A percentile compares a stretch with the other conserved stretches of the same genome.
Conservation (phyloP, 768 basidiomycete genomes). For the Artomyces pyxidatus region DNA sequence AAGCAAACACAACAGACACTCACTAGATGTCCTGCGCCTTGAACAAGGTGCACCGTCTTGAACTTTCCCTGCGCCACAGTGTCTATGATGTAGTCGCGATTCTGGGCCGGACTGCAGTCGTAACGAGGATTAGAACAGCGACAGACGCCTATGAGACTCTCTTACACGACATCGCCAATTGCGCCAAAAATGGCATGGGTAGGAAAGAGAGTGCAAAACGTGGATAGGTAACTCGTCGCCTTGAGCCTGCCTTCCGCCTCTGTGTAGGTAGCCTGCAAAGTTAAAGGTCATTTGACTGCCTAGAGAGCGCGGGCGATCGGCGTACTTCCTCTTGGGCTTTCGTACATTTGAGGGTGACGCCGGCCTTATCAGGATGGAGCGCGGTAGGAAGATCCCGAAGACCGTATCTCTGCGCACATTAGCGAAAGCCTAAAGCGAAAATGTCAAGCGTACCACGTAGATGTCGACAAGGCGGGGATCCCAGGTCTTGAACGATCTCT, state of each 20-base stretch:
- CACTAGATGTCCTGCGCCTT: constrained; percentile 12
- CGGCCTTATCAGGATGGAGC: constrained; percentile 35
- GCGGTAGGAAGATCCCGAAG: constrained; percentile 33
- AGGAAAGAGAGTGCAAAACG: constrained; percentile 12
- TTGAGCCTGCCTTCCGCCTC: not conserved
- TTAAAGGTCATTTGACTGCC: not conserved
- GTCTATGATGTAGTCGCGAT: constrained; percentile 1
- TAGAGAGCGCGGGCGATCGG: not conserved
- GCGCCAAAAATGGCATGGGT: constrained; percentile 12
- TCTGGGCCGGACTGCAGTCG: constrained; percentile 3
- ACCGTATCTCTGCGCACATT: constrained; percentile 31
- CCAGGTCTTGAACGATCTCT: constrained; percentile 37
- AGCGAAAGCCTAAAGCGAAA: not conserved
- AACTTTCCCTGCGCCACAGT: constrained; percentile 1
- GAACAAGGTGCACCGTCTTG: constrained; percentile 4
- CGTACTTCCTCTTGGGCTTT: constrained; percentile 35
- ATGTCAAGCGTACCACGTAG: constrained; percentile 29
- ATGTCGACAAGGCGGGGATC: constrained; percentile 38
- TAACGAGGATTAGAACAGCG: not conserved
- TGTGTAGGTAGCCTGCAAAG: constrained; percentile 6
- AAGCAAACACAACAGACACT: not conserved
- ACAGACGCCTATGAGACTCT: too few species aligned
- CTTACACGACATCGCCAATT: constrained; percentile 9
- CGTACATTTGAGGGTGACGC: constrained; percentile 38
- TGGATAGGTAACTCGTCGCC: constrained; percentile 3